Evolutionary conservation across 177 flowering plant species (phyloP).

Genomic region (Vitis hybrid): DNA sequence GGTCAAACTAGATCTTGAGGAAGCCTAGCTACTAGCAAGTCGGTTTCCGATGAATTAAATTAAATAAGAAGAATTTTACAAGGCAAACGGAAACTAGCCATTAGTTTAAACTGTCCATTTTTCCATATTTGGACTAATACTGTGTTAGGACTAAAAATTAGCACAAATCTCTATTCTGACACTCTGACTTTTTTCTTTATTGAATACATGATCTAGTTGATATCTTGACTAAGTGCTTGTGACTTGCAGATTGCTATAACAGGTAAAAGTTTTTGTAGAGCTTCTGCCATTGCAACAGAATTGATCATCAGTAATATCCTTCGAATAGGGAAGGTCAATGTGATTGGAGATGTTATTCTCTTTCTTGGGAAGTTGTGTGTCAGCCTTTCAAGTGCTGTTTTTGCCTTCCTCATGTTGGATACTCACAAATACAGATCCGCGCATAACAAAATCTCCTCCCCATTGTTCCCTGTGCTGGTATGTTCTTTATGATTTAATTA

Average conservation of each 20-base stretch:
- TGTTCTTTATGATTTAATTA: slow-evolving; percentile 9
- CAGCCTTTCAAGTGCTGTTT: slow-evolving; percentile 79
- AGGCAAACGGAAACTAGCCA: too few relatives aligned
- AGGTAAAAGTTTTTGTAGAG: slow-evolving; percentile 83
- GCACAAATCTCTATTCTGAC: too few relatives aligned
- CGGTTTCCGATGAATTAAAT: too few relatives aligned
- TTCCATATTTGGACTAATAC: not conserved
- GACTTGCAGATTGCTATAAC: slow-evolving; percentile 83
- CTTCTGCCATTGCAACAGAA: slow-evolving; percentile 89
- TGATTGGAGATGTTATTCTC: slow-evolving; percentile 92
- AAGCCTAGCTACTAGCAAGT: too few relatives aligned
- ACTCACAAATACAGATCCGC: slow-evolving; percentile 76
- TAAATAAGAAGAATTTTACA: too few relatives aligned
- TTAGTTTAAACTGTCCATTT: not conserved
- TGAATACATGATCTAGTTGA: not conserved
- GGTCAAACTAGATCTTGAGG: too few relatives aligned
- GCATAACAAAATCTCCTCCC: slow-evolving; percentile 91
- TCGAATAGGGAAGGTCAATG: slow-evolving; percentile 88
- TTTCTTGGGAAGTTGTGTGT: slow-evolving; percentile 94
- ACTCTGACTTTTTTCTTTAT: not conserved
- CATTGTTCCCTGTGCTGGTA: slow-evolving; percentile 92
- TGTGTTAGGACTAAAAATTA: too few relatives aligned
- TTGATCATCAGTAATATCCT: slow-evolving; percentile 84
- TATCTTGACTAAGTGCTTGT: not conserved
- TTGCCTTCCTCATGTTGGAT: slow-evolving; percentile 94